phyloP scores from a whole-genome alignment of 2,329 filamentous ascomycete species.

The Monilinia fructicola region DNA sequence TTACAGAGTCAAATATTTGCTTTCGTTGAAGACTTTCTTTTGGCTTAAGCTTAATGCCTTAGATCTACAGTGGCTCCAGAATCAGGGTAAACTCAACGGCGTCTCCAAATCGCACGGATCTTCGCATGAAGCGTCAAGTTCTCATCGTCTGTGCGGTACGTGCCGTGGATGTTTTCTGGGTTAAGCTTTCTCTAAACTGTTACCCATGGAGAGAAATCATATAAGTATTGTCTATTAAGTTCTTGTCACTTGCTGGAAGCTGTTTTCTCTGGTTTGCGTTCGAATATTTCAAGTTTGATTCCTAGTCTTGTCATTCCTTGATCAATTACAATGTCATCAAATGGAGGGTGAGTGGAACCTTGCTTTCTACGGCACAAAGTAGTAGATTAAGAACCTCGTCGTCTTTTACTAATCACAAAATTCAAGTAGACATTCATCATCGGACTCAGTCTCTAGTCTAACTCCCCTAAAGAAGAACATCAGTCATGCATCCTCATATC shows the following conservation, averaged over 20 bases:
- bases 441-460: background rate
- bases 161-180: background rate
- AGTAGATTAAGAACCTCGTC: background rate
- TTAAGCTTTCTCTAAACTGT: background rate
- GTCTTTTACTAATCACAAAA: background rate
- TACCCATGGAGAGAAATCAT: background rate
- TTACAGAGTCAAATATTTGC: background rate
- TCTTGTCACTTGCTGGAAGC: background rate
- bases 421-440: background rate
- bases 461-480: background rate
- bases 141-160: background rate
- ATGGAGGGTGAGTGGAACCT: background rate
- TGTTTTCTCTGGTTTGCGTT: background rate
- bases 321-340: conserved; percentile 1
- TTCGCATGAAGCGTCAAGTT: background rate
- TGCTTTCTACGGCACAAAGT: background rate
- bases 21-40: background rate
- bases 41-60: background rate
- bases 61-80: background rate
- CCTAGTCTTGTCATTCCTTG: background rate
- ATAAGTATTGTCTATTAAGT: background rate
- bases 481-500: background rate
- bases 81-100: background rate
- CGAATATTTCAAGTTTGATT: background rate
- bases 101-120: conserved; percentile 14